Evolutionary conservation across 352 stramenopile genomes (phyloP).

Genomic region (Pythium plurisporium): DNA sequence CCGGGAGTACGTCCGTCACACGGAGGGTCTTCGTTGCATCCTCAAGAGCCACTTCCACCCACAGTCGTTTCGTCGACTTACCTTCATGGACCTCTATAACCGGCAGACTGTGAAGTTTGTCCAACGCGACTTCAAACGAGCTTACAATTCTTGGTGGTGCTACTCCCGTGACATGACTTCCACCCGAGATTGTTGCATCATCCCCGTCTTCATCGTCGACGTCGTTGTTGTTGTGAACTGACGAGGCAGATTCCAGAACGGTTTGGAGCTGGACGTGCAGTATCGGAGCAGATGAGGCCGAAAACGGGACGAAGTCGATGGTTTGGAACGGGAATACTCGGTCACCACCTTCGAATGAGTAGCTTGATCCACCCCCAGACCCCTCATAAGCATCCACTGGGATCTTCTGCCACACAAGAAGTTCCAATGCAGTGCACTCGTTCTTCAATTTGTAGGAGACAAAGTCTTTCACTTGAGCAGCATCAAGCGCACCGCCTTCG

Average conservation of each 20-base stretch:
- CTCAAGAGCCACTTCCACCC: slow-evolving; percentile 73
- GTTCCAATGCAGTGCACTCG: slow-evolving; percentile 69
- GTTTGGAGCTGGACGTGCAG: slow-evolving; percentile 77
- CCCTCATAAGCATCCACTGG: slow-evolving; percentile 45
- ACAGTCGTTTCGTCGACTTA: slow-evolving; percentile 56
- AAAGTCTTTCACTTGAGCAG: slow-evolving; percentile 46
- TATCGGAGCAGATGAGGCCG: slow-evolving; percentile 52
- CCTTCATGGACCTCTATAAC: slow-evolving; percentile 73
- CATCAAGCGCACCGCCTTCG: slow-evolving; percentile 1
- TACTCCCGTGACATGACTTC: background rate
- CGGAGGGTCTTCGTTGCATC: slow-evolving; percentile 77
- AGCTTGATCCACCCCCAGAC: slow-evolving; percentile 19
- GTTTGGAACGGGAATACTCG: slow-evolving; percentile 71
- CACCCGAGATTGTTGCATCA: background rate
- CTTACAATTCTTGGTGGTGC: slow-evolving; percentile 38
- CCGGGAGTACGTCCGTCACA: slow-evolving; percentile 77
- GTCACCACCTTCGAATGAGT: slow-evolving; percentile 58
- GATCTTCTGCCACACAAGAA: slow-evolving; percentile 83
- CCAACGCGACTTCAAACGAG: slow-evolving; percentile 77
- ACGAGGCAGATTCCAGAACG: slow-evolving; percentile 36
- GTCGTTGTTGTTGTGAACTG: slow-evolving; percentile 5
- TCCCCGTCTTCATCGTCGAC: slow-evolving; percentile 17
- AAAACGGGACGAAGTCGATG: slow-evolving; percentile 77
- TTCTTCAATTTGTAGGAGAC: slow-evolving; percentile 82
- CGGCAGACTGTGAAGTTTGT: slow-evolving; percentile 75